A percentile compares a stretch with the other conserved stretches of the same genome.
Evolutionary conservation across 176 grass and related monocot genomes (phyloP).

Genomic region (Pontederia paniculata): DNA sequence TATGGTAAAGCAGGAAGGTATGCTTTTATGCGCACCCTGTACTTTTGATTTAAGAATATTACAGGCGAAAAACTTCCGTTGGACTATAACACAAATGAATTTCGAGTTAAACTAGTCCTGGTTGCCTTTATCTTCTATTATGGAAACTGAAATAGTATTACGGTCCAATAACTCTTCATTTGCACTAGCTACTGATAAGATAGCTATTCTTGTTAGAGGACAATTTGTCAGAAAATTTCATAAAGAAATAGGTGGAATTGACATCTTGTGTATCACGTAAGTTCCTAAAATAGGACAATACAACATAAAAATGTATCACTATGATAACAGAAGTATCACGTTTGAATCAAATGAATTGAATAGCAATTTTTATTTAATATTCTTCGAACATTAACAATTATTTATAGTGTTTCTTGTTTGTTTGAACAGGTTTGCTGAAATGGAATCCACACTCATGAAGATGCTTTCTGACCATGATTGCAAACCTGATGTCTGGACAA

Average conservation of each 20-base stretch:
- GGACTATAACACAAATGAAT: neutral
- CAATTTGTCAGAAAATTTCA: neutral
- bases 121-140: neutral
- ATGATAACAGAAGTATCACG: too few species aligned
- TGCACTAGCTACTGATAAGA: neutral
- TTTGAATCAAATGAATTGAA: too few species aligned
- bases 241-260: neutral
- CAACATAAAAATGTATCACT: too few species aligned
- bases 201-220: neutral
- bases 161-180: too few species aligned
- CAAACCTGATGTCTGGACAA: slow-evolving; percentile 92
- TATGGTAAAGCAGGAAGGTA: slow-evolving; percentile 91
- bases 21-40: slow-evolving; percentile 5
- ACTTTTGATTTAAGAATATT: neutral
- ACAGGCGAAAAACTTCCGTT: neutral
- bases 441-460: slow-evolving; percentile 79
- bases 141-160: too few species aligned
- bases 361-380: too few species aligned
- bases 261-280: too few species aligned
- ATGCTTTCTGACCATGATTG: slow-evolving; percentile 57
- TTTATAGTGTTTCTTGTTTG: neutral
- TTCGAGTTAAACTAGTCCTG: neutral
- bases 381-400: neutral
- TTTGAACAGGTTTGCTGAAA: slow-evolving; percentile 55
- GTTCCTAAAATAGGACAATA: too few species aligned